Evolutionary conservation across 495 filamentous ascomycete genomes (phyloP), one percentile per base, ranked within the genome.

Genomic region (Aspergillus egyptiacus): DNA sequence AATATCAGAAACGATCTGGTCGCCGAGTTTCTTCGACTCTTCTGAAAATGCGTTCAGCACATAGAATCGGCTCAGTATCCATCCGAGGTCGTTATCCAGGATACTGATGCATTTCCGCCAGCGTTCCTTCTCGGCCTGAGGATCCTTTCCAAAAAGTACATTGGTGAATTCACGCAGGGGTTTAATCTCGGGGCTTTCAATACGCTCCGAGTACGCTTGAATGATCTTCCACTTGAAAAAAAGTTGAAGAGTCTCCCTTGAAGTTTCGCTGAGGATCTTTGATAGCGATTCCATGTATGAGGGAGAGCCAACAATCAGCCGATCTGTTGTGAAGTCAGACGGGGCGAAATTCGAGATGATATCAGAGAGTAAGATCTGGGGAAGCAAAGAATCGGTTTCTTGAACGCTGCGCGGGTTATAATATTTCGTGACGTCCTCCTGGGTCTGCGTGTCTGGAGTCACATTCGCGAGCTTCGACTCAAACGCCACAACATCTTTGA

Each of bases 1-100:
- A 63, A 89, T 85, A 50, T 85, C 80, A n/a, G 76, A 71, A 7
- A 87, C 73, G 42, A 89, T 81, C 46, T 79, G 73, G 50, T 87
- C 80, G n/a, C 82, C 82, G 27, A 84, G 79, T 9, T 74, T 61
- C 53, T 85, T 83, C 0, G 80, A 81, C 17, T 73, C 73, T 32
- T 80, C 73, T 0, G 83, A 76, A 52, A 85, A 88, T 13, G 79
- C 74, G 39, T 78, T 76, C 41, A 84, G 71, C 20, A 85, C 71
- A 57, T 82, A 88, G 57, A 88, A 86, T 32, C 81, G 76, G 55
- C 84, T 86, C 2, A 77, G 56, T 17, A 70, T 76, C 74, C 74
- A 78, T n/a, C 63, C 70, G 19, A 87, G 67, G 5, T 73, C 75
- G 15, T 65, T 57, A 58, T 86, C 83, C 5, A 83, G 69, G 34